phyloP scores from a whole-genome alignment of 2,329 filamentous ascomycete species.

The Pseudogymnoascus sp. region DNA sequence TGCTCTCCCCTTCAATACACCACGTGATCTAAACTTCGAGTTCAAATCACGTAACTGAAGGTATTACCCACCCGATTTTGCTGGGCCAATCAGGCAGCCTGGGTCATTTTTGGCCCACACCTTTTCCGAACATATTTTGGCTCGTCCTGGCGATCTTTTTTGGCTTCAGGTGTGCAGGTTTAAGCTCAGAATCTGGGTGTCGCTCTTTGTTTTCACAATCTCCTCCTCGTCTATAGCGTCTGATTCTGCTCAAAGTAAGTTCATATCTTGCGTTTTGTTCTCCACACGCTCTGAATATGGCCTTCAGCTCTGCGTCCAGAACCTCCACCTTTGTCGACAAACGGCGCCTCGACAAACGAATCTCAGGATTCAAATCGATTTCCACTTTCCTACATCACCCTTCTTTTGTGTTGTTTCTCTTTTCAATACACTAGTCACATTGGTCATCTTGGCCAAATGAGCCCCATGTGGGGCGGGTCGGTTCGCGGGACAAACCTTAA shows the following conservation, averaged over 20 bases:
- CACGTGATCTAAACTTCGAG: too few relatives aligned
- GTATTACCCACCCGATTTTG: neutral
- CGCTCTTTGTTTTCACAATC: neutral
- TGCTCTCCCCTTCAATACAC: too few relatives aligned
- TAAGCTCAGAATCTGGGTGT: neutral
- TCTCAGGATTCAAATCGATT: slow-evolving; percentile 8
- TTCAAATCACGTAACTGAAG: neutral
- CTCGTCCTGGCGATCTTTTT: slow-evolving; percentile 4
- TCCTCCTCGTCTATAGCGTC: slow-evolving; percentile 9
- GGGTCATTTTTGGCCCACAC: slow-evolving; percentile 5
- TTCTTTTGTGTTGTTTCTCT: too few relatives aligned
- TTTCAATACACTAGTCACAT: too few relatives aligned
- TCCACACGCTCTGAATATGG: neutral
- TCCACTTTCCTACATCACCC: neutral
- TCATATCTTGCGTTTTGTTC: neutral
- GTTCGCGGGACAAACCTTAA: too few relatives aligned
- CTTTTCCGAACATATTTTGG: slow-evolving; percentile 7
- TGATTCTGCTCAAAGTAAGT: neutral
- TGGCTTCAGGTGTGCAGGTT: neutral
- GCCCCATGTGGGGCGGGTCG: too few relatives aligned
- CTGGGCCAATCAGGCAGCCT: neutral
- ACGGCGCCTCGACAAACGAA: neutral
- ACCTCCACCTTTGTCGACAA: neutral
- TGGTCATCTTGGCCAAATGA: too few relatives aligned
- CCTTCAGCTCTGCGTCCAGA: neutral